These are phyloP conservation scores for Hericium erinaceus DNA, from an alignment of 768 basidiomycete genomes.

Conservation along the genomic window DNA sequence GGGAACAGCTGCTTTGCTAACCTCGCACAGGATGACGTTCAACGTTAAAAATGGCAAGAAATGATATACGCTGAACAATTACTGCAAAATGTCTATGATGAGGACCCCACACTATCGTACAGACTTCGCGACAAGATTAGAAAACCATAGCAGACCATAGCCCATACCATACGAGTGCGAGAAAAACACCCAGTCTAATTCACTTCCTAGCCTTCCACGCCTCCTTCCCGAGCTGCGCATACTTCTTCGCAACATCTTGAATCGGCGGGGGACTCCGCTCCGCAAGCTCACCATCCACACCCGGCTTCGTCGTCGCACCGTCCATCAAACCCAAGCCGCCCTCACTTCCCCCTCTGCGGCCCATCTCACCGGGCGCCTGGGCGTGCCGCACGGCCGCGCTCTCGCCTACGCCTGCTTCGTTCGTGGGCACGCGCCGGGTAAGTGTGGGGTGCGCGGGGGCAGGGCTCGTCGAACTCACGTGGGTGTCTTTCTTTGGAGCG, in stretches of 20 bases:
- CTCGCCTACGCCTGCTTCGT: slow-evolving; percentile 36
- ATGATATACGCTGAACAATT: too few relatives aligned
- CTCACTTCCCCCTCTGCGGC: slow-evolving; percentile 30
- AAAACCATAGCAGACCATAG: background rate
- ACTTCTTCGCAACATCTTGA: slow-evolving; percentile 32
- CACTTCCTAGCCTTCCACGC: slow-evolving; percentile 43
- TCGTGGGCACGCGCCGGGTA: slow-evolving; percentile 31
- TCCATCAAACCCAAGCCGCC: slow-evolving; percentile 38
- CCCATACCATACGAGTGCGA: background rate
- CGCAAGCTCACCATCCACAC: slow-evolving; percentile 26
- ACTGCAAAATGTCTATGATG: too few relatives aligned
- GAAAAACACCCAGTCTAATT: background rate
- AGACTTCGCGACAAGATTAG: too few relatives aligned
- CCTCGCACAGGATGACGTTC: too few relatives aligned
- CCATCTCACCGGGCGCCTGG: slow-evolving; percentile 37
- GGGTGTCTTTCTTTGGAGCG: slow-evolving; percentile 28
- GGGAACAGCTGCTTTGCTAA: too few relatives aligned
- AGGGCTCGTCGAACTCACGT: slow-evolving; percentile 32
- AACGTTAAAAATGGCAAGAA: too few relatives aligned
- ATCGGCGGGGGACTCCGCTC: slow-evolving; percentile 41
- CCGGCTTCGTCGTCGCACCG: slow-evolving; percentile 27
- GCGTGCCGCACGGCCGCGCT: slow-evolving; percentile 36
- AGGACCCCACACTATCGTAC: too few relatives aligned
- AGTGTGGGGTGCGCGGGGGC: slow-evolving; percentile 35
- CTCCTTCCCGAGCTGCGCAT: slow-evolving; percentile 36